Base-by-base conservation (phyloP, 164 flowering plant genomes). In the Echeveria elegans region DNA sequence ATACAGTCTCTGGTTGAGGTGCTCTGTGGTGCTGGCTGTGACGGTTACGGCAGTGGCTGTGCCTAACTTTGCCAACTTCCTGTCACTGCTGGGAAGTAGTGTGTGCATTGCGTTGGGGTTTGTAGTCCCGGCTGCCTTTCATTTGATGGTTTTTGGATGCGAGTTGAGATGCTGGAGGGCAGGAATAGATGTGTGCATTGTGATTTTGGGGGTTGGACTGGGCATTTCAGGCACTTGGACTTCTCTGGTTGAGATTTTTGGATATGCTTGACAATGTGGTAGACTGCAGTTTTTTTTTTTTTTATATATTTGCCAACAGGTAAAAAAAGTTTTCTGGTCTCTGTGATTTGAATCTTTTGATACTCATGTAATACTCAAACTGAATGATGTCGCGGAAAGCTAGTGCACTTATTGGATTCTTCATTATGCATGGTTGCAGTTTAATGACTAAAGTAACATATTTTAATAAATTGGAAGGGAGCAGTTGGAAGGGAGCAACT, bases 61-160 rank as follows among this genome's bases (percentile, higher is more conserved):
- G 43, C 96, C 98, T 1, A 90, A 92, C 64, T 92, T 90, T 73
- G 86, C 95, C 0, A 96, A 92, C 73, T 92, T 92, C 79, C 63
- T 92, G 82, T 83, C 96, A 0, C 70, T 92, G 72, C 88, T 92
- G 23, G 95, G 96, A 26, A 89, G 92, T 69, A 84, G 94, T 65
- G 82, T 83, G 21, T 89, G 97, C 69, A 69, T 81, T 69, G 70
- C 66, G 1, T 67, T 92, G 63, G 96, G 90, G 14, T 90, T 90
- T 73, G 95, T 92, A 61, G 73, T 92, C 77, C 98, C 98, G 63
- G 71, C 96, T 40, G 23, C 87, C 75, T 92, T 90, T 70, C 96
- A 92, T 75, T 74, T 79, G 63, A 29, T 86, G 67, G 87, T 77
- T 30, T 87, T 84, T 70, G 85, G 80, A 78, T 79, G 77, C 2